These are phyloP conservation scores for Paecilomyces sp. DNA, from an alignment of 2,329 filamentous ascomycete species.

Conservation along the genomic window DNA sequence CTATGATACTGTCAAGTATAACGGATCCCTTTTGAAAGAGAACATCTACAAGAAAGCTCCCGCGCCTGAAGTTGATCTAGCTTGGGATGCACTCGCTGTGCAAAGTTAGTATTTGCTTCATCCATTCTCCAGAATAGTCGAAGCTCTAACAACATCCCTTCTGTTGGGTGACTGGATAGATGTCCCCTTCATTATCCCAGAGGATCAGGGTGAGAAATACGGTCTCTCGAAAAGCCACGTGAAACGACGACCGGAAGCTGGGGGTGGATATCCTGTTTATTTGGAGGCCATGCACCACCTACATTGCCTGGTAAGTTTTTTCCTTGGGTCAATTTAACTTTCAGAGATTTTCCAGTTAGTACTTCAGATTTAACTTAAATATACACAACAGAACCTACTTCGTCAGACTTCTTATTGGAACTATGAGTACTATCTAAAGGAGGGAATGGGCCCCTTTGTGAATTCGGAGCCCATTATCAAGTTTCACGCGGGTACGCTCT, in stretches of 20 bases:
- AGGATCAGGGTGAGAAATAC: background rate
- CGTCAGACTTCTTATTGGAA: background rate
- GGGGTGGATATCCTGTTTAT: background rate
- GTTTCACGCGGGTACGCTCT: background rate
- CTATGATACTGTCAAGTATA: slow-evolving; percentile 1
- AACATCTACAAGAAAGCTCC: background rate
- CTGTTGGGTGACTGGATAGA: background rate
- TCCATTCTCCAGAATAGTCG: background rate
- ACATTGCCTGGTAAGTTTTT: background rate
- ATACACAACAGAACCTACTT: background rate
- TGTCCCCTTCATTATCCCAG: background rate
- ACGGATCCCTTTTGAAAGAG: background rate
- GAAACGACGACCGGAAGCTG: background rate
- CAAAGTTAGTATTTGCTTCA: background rate
- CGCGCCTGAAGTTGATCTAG: background rate
- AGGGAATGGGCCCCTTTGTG: background rate
- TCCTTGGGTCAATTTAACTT: too few relatives aligned
- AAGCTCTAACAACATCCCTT: background rate
- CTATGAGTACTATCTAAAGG: background rate
- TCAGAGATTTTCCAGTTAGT: too few relatives aligned
- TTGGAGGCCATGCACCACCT: background rate
- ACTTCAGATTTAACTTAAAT: too few relatives aligned
- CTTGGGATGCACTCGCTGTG: background rate
- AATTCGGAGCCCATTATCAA: background rate
- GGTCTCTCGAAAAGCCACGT: background rate